Evolutionary conservation across 2,329 filamentous ascomycete species (phyloP).

Genomic region (Verticillium dahliae): DNA sequence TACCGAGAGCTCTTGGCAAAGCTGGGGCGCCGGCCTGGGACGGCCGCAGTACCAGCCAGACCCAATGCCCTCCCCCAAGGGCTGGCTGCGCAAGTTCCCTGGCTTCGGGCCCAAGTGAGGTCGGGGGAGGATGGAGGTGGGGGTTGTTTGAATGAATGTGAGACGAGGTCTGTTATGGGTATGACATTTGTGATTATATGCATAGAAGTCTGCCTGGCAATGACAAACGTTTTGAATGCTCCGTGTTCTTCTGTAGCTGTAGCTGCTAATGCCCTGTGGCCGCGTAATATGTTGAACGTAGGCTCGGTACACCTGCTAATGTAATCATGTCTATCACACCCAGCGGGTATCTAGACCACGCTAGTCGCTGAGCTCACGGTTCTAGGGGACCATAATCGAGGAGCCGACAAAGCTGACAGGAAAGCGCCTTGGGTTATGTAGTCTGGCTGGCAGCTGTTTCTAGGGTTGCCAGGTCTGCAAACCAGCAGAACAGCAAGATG

Average conservation of each 20-base stretch:
- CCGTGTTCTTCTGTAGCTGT: background rate
- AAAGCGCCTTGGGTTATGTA: too few species aligned
- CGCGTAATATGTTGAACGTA: too few species aligned
- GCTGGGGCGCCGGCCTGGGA: conserved; percentile 7
- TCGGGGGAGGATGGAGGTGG: background rate
- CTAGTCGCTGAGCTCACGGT: too few species aligned
- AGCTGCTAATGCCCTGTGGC: background rate
- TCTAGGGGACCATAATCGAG: too few species aligned
- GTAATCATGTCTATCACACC: too few species aligned
- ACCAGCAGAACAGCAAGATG: too few species aligned
- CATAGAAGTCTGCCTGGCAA: background rate
- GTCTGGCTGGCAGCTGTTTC: too few species aligned
- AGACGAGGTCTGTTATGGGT: background rate
- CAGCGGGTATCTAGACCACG: too few species aligned
- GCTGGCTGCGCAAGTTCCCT: conserved; percentile 11
- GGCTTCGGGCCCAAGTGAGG: conserved; percentile 9
- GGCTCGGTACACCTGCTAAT: too few species aligned
- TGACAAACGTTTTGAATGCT: background rate
- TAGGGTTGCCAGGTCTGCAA: too few species aligned
- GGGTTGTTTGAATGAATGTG: too few species aligned
- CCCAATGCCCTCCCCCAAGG: conserved; percentile 1
- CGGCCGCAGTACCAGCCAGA: conserved; percentile 4
- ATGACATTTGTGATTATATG: background rate
- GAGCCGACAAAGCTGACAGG: too few species aligned
- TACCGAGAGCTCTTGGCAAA: conserved; percentile 11